These are phyloP conservation scores for Lathyrus sativus DNA, from an alignment of 306 rosid genomes.

Conservation along the genomic window DNA sequence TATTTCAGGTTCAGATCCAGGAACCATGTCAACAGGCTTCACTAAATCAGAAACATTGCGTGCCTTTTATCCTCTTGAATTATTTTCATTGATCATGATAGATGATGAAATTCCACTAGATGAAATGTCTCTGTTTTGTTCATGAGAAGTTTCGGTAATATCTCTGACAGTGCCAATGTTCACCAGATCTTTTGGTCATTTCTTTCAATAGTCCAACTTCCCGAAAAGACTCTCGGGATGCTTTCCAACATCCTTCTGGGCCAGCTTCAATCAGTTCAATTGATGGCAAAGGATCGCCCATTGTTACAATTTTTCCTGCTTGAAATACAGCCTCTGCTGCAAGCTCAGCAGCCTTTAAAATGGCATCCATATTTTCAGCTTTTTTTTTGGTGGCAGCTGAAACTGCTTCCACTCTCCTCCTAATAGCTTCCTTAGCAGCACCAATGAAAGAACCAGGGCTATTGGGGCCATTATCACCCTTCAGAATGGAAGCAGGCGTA, in stretches of 20 bases:
- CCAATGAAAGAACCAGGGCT: constrained; percentile 70
- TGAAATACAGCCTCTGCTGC: constrained; percentile 98
- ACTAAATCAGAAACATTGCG: constrained; percentile 61
- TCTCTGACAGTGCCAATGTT: constrained; percentile 44
- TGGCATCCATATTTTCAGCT: constrained; percentile 97
- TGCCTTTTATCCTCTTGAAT: constrained; percentile 56
- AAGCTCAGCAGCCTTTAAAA: constrained; percentile 96
- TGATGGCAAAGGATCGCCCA: constrained; percentile 80
- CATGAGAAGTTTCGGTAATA: constrained; percentile 46
- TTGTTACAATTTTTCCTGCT: constrained; percentile 88
- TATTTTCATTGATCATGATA: constrained; percentile 43
- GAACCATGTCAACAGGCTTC: constrained; percentile 52
- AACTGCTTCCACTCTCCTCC: constrained; percentile 90
- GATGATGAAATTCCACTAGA: constrained; percentile 47
- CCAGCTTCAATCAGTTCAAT: constrained; percentile 69
- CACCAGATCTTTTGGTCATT: constrained; percentile 46
- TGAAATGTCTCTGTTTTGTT: constrained; percentile 44
- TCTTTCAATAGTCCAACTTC: constrained; percentile 48
- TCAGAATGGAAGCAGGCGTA: constrained; percentile 72
- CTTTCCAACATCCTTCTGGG: constrained; percentile 78
- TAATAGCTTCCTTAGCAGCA: constrained; percentile 83
- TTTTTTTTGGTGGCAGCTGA: constrained; percentile 88
- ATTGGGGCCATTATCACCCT: constrained; percentile 63
- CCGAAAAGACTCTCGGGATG: constrained; percentile 52
- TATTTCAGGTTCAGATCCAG: constrained; percentile 55